Evolutionary conservation across 495 filamentous ascomycete genomes (phyloP).

Genomic region (Chaetomium fimeti): DNA sequence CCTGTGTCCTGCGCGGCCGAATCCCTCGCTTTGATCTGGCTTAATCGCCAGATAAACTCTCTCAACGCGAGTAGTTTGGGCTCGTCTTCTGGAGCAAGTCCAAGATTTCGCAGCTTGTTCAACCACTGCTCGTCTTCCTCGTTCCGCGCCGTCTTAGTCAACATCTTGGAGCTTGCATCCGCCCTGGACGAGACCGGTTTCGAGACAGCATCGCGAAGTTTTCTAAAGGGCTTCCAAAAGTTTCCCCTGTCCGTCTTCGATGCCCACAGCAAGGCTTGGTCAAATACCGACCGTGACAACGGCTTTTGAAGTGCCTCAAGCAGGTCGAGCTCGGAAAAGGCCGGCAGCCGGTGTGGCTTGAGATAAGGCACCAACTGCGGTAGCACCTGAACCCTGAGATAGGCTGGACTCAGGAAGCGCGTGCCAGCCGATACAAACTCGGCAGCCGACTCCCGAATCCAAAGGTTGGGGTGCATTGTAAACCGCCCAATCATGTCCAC

Average conservation of each 20-base stretch:
- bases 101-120: constrained; percentile 73
- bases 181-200: constrained; percentile 45
- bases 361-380: constrained; percentile 80
- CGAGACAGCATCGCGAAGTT: constrained; percentile 64
- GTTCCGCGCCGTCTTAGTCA: constrained; percentile 61
- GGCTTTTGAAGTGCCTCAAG: constrained; percentile 84
- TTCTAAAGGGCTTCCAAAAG: constrained; percentile 78
- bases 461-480: constrained; percentile 88
- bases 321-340: constrained; percentile 68
- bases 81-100: constrained; percentile 82
- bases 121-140: constrained; percentile 99
- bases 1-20: constrained; percentile 33
- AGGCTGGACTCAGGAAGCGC: constrained; percentile 74
- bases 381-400: constrained; percentile 75
- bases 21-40: constrained; percentile 64
- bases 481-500: constrained; percentile 78
- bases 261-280: constrained; percentile 84
- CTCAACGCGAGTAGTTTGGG: constrained; percentile 80
- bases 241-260: constrained; percentile 70
- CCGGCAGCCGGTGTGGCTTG: constrained; percentile 59
- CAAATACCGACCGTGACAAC: constrained; percentile 73
- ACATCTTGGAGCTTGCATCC: constrained; percentile 35
- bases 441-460: constrained; percentile 87
- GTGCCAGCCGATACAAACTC: constrained; percentile 76
- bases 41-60: constrained; percentile 90